A percentile compares a stretch with the other conserved stretches of the same genome.
phyloP scores from a whole-genome alignment of 306 rosid genomes.

The Begonia peltatifolia region DNA sequence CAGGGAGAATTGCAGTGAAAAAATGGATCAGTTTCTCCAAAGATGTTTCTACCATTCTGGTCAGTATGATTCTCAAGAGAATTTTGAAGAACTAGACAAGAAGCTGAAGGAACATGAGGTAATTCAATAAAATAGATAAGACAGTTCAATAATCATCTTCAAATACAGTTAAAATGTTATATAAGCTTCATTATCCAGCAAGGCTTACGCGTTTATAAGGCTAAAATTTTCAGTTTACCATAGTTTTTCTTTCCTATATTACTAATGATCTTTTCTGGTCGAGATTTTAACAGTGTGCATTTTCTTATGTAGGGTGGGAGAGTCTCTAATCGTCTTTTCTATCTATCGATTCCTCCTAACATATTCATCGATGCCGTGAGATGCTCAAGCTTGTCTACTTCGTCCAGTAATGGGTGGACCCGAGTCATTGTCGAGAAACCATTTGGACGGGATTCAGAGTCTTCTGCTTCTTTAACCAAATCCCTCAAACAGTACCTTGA shows the following conservation, averaged over 20 bases:
- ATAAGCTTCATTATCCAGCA: too few relatives aligned
- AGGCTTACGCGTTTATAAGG: too few relatives aligned
- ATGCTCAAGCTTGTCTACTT: constrained; percentile 68
- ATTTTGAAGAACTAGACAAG: constrained; percentile 61
- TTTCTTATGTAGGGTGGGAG: constrained; percentile 48
- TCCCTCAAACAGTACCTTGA: constrained; percentile 62
- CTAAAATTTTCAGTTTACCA: too few relatives aligned
- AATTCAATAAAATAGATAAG: constrained; percentile 7
- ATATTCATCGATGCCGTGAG: constrained; percentile 70
- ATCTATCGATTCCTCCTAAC: constrained; percentile 85
- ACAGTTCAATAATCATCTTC: background rate
- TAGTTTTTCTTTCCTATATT: too few relatives aligned
- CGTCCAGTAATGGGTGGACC: constrained; percentile 82
- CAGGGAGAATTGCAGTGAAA: constrained; percentile 77
- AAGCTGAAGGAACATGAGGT: constrained; percentile 86
- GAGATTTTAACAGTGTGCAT: too few relatives aligned
- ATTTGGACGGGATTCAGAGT: constrained; percentile 85
- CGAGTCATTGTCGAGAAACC: constrained; percentile 96
- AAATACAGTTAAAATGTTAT: background rate
- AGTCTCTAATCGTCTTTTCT: constrained; percentile 75
- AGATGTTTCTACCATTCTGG: constrained; percentile 93
- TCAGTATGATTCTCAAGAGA: constrained; percentile 72
- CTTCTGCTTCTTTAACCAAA: constrained; percentile 83
- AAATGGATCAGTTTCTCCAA: constrained; percentile 70
- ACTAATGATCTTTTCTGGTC: too few relatives aligned